Conservation (phyloP, 306 rosid species). For the Heteromeles arbutifolia region DNA sequence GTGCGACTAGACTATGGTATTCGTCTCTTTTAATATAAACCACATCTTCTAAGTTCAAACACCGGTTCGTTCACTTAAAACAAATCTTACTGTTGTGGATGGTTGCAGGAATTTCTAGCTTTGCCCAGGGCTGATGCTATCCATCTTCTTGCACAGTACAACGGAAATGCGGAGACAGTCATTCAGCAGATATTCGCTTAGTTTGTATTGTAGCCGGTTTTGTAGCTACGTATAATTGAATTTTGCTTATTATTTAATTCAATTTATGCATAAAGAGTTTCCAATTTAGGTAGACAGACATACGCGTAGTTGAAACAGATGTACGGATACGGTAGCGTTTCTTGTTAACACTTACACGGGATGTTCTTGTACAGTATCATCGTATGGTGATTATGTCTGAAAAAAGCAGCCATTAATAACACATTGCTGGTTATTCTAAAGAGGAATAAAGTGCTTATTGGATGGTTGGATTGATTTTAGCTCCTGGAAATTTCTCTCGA, state of each 20-base stretch:
- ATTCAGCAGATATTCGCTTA: conserved; percentile 89
- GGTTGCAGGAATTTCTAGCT: conserved; percentile 87
- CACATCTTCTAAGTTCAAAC: background rate
- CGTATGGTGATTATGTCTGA: background rate
- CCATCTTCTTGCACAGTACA: conserved; percentile 88
- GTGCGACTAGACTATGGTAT: no score
- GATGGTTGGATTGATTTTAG: background rate
- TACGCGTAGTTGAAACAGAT: background rate
- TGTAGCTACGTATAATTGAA: conserved; percentile 8
- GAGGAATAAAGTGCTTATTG: background rate
- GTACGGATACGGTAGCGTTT: background rate
- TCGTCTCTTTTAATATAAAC: background rate
- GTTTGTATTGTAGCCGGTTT: conserved; percentile 14
- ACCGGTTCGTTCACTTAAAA: background rate
- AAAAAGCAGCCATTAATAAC: background rate
- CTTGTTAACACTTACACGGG: background rate
- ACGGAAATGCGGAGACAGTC: conserved; percentile 90
- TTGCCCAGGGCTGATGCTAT: conserved; percentile 98
- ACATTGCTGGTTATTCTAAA: background rate
- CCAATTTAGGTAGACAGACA: conserved; percentile 24
- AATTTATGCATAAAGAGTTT: conserved; percentile 24
- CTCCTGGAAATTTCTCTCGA: background rate
- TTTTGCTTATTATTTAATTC: conserved; percentile 40
- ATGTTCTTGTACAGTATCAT: background rate
- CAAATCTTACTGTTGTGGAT: background rate